Conservation (phyloP, 495 filamentous ascomycete species). For the Podospora appendiculata region DNA sequence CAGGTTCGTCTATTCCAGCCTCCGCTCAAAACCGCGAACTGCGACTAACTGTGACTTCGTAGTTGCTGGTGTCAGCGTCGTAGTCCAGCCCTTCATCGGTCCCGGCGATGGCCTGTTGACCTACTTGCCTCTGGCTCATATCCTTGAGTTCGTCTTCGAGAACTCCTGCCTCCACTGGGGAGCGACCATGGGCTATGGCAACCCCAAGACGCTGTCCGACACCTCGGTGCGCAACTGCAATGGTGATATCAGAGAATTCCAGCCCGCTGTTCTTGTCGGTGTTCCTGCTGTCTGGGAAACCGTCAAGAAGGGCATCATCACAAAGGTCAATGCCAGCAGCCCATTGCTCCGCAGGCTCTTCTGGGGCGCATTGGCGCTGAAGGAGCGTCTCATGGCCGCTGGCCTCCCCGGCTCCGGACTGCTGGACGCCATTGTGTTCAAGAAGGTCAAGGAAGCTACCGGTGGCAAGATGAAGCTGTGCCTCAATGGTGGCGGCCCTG, state of each 20-base stretch:
- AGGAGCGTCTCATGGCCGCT: slow-evolving; percentile 66
- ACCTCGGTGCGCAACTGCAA: slow-evolving; percentile 84
- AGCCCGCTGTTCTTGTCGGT: slow-evolving; percentile 84
- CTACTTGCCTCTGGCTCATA: slow-evolving; percentile 90
- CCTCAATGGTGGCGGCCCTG: slow-evolving; percentile 81
- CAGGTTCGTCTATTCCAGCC: slow-evolving; percentile 49
- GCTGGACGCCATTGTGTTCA: slow-evolving; percentile 75
- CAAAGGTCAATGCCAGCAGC: slow-evolving; percentile 72
- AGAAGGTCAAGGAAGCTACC: slow-evolving; percentile 86
- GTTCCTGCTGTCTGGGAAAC: slow-evolving; percentile 97
- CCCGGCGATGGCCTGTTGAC: slow-evolving; percentile 83
- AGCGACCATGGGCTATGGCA: slow-evolving; percentile 94
- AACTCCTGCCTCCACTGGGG: slow-evolving; percentile 91
- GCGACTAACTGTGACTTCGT: slow-evolving; percentile 7
- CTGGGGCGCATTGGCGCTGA: slow-evolving; percentile 83
- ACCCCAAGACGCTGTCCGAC: slow-evolving; percentile 87
- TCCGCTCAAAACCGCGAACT: neutral
- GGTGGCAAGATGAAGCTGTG: slow-evolving; percentile 73
- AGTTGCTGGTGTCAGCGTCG: slow-evolving; percentile 83
- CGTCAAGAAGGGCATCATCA: slow-evolving; percentile 93
- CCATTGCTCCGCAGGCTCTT: slow-evolving; percentile 74
- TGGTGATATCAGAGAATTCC: slow-evolving; percentile 92
- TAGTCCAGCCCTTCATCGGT: slow-evolving; percentile 77
- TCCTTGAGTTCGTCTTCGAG: slow-evolving; percentile 97
- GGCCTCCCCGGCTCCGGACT: slow-evolving; percentile 69